These are phyloP conservation scores for Penicillium sp. DNA, from an alignment of 2,329 filamentous ascomycete species.

Conservation along the genomic window DNA sequence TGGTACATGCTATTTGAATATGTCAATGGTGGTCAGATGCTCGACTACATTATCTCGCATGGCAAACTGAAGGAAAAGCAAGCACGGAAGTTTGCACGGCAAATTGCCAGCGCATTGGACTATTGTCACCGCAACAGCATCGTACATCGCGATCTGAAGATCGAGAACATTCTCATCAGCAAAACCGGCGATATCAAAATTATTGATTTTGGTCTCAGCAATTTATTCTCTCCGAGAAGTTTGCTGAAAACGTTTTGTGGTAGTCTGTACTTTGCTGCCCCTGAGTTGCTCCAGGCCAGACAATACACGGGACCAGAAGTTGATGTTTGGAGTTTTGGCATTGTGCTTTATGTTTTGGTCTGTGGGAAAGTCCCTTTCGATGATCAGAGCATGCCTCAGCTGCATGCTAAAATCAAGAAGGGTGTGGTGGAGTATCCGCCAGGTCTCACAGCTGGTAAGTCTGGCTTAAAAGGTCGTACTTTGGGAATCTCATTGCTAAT, in stretches of 20 bases:
- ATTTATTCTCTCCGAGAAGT: constrained; percentile 80
- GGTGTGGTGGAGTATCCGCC: constrained; percentile 92
- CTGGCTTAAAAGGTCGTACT: not conserved
- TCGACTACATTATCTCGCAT: constrained; percentile 99
- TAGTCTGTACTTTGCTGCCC: constrained; percentile 94
- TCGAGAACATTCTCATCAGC: constrained; percentile 98
- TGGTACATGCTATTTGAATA: constrained; percentile 99
- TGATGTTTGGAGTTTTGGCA: constrained; percentile 97
- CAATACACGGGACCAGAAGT: constrained; percentile 96
- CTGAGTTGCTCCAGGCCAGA: constrained; percentile 86
- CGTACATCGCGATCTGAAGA: constrained; percentile 94
- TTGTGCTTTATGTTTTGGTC: constrained; percentile 93
- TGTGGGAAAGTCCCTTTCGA: constrained; percentile 98
- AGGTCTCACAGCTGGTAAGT: constrained; percentile 82
- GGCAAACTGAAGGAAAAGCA: constrained; percentile 97
- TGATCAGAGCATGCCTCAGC: constrained; percentile 96
- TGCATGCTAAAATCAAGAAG: constrained; percentile 99
- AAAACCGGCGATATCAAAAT: constrained; percentile 99
- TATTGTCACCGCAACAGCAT: constrained; percentile 99
- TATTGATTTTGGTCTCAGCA: constrained; percentile 96
- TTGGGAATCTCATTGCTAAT: constrained; percentile 35
- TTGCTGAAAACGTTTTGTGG: constrained; percentile 96
- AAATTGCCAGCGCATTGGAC: constrained; percentile 93
- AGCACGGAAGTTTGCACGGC: constrained; percentile 92
- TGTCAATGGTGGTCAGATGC: constrained; percentile 98